Percentiles rank a stretch among this genome's conserved stretches.
Evolutionary conservation across 805 yeast species (phyloP).

Genomic region (baker's yeast (Saccharomyces cerevisiae)): DNA sequence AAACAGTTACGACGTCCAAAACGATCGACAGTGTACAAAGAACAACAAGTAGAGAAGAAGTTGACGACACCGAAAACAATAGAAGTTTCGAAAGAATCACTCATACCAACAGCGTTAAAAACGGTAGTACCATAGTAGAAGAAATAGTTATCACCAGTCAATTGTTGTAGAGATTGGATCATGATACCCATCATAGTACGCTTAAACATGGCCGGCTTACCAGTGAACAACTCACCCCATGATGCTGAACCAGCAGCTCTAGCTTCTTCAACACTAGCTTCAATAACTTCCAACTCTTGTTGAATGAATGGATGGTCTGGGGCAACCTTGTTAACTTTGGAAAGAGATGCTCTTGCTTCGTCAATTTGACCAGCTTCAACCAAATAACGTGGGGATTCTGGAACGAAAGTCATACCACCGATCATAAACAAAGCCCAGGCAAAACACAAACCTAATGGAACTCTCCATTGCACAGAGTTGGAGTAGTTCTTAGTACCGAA

Average conservation of each 20-base stretch:
- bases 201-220: constrained; percentile 52
- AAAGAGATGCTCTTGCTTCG: constrained; percentile 53
- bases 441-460: constrained; percentile 55
- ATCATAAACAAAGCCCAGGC: constrained; percentile 40
- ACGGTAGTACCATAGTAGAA: constrained; percentile 62
- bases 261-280: constrained; percentile 56
- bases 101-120: constrained; percentile 54
- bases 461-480: constrained; percentile 62
- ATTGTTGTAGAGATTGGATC: constrained; percentile 61
- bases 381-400: constrained; percentile 70
- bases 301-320: constrained; percentile 47
- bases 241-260: constrained; percentile 54
- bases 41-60: constrained; percentile 48
- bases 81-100: constrained; percentile 52
- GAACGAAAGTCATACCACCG: constrained; percentile 43
- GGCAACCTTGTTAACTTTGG: constrained; percentile 48
- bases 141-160: constrained; percentile 62
- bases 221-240: constrained; percentile 58
- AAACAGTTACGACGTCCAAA: constrained; percentile 47
- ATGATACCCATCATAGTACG: constrained; percentile 45
- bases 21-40: constrained; percentile 46
- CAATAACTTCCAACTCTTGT: constrained; percentile 49
- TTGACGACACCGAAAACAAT: constrained; percentile 55
- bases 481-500: constrained; percentile 43
- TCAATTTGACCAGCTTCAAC: constrained; percentile 48